These are phyloP conservation scores for Scutellaria minor DNA, from an alignment of 257 asterid species.

Conservation along the genomic window DNA sequence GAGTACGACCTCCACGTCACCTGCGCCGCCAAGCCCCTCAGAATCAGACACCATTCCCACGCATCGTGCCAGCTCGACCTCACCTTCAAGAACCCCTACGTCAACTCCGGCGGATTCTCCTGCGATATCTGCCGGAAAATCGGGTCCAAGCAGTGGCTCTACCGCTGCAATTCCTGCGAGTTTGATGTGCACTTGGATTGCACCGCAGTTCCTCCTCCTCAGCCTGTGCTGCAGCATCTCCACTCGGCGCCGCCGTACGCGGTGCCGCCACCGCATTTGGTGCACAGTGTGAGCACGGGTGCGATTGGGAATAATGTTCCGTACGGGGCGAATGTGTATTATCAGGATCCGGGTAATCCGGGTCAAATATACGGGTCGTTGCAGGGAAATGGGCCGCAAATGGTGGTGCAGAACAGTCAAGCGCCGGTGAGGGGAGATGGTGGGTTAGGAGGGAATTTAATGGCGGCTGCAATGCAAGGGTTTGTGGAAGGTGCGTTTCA, in stretches of 20 bases:
- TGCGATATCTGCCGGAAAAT: slow-evolving; percentile 58
- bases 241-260: slow-evolving; percentile 8
- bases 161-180: slow-evolving; percentile 58
- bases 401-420: slow-evolving; percentile 27
- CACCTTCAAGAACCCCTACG: slow-evolving; percentile 54
- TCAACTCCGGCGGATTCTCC: slow-evolving; percentile 47
- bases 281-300: slow-evolving; percentile 38
- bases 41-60: slow-evolving; percentile 47
- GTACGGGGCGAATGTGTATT: not conserved
- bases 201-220: not conserved
- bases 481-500: slow-evolving; percentile 53
- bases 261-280: slow-evolving; percentile 30
- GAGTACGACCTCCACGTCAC: slow-evolving; percentile 61
- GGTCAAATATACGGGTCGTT: slow-evolving; percentile 9
- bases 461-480: slow-evolving; percentile 47
- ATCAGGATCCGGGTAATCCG: slow-evolving; percentile 7
- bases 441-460: slow-evolving; percentile 34
- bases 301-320: not conserved
- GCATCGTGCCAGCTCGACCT: slow-evolving; percentile 52
- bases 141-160: slow-evolving; percentile 67
- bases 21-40: slow-evolving; percentile 61
- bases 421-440: not conserved
- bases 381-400: slow-evolving; percentile 25
- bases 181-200: slow-evolving; percentile 69
- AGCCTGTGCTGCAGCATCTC: slow-evolving; percentile 33